Base-by-base conservation (phyloP, 2,329 filamentous ascomycete species). In the Stemphylium beticola region DNA sequence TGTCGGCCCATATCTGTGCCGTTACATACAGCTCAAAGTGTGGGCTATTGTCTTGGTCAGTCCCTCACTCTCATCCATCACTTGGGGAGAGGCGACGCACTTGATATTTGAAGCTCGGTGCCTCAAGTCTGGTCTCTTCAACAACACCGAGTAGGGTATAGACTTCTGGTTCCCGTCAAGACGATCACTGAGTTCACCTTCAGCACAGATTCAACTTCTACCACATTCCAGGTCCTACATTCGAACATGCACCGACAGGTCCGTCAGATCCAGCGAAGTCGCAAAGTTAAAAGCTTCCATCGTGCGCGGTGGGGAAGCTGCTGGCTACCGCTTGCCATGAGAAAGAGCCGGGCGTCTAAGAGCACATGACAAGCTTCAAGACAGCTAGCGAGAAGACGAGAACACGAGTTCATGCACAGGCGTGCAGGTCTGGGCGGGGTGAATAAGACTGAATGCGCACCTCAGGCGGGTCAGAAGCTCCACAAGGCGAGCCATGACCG, bases 221-320 rank as follows among this genome's bases (percentile, higher is more conserved):
- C 14, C 22, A 6, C 3, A 5, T 3, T 26, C 31, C 33, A 38
- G 10, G 15, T 14, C 83, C 60, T 78, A 87, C 86, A 88, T 85
- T 76, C 84, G 85, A 58, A 88, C 78, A 66, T 82, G 80, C 49
- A 88, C 80, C 17, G 90, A 86, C 61, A 93, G 85, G 51, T 69
- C 61, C 66, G 92, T 84, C 66, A 98, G 83, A 75, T 91, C 87
- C 62, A 92, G 89, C 55, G 95, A 96, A 71, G 88, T 91, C 64
- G 92, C 93, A 80, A 98, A 98, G 26, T 93, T 96, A 77, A 96
- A 97, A 47, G 93, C 89, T 78, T 99, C 95, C 92, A 97, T 97
- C 38, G 59, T 61, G 62, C 55, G 61, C 57, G 58, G 55, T 53
- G 61, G 34, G 60, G 61, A 45, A 59, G 63, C 44, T 52, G 60